phyloP scores from a whole-genome alignment of 345 rosid genomes.

The Anastatica hierochuntica region DNA sequence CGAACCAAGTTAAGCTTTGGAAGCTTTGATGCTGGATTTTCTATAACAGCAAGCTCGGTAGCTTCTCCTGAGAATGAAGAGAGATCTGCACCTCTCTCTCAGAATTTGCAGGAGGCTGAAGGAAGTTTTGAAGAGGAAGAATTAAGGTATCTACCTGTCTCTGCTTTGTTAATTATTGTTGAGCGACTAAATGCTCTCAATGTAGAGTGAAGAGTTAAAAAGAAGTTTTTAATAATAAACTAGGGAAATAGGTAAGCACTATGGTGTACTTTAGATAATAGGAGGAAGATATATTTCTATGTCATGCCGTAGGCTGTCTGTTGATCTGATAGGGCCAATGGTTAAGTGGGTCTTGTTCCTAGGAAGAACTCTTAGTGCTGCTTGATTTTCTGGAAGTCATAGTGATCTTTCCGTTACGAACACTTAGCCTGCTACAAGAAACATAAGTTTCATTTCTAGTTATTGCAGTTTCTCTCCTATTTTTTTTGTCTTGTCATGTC shows the following conservation, averaged over 20 bases:
- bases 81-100: slow-evolving; percentile 54
- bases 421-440: background rate
- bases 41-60: slow-evolving; percentile 30
- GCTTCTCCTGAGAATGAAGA: slow-evolving; percentile 49
- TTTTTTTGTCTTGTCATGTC: background rate
- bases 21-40: slow-evolving; percentile 82
- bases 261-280: background rate
- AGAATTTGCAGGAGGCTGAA: slow-evolving; percentile 50
- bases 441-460: background rate
- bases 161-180: slow-evolving; percentile 1
- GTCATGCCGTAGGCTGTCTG: background rate
- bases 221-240: background rate
- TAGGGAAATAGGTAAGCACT: background rate
- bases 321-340: background rate
- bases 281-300: background rate
- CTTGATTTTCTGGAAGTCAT: background rate
- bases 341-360: background rate
- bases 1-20: slow-evolving; percentile 86
- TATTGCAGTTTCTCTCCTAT: background rate
- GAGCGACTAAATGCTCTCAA: background rate
- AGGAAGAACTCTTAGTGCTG: background rate
- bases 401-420: background rate
- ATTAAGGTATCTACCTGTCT: slow-evolving; percentile 34
- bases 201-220: background rate
- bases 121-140: slow-evolving; percentile 44